Percentiles rank a stretch among this genome's conserved stretches.
Conservation (phyloP, 208 protist genomes). For the Wallacemonas sp. region DNA sequence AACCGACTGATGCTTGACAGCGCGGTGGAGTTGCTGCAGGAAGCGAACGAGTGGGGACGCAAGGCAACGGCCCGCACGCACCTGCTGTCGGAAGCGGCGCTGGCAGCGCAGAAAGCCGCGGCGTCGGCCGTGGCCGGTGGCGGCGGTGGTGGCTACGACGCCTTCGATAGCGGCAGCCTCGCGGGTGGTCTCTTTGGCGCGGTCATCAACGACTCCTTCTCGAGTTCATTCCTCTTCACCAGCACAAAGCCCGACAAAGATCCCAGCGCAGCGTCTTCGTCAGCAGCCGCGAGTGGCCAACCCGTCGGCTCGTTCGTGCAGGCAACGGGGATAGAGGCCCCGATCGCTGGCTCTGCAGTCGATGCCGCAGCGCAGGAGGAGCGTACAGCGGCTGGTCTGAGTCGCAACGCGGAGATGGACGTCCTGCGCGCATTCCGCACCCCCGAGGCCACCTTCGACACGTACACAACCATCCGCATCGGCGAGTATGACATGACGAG, state of each 20-base stretch:
- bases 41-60: conserved; percentile 58
- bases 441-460: conserved; percentile 45
- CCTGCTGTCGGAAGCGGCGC: background rate
- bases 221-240: conserved; percentile 10
- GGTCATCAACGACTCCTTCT: conserved; percentile 16
- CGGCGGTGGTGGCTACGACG: conserved; percentile 1
- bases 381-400: background rate
- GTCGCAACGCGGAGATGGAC: conserved; percentile 21
- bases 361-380: background rate
- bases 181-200: conserved; percentile 4
- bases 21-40: conserved; percentile 43
- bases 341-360: background rate
- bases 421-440: conserved; percentile 70
- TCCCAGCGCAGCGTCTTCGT: background rate
- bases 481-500: conserved; percentile 55
- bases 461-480: conserved; percentile 63
- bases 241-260: too few species aligned
- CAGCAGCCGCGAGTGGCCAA: too few species aligned
- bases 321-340: background rate
- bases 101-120: background rate
- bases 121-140: conserved; percentile 1
- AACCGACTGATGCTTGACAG: conserved; percentile 48
- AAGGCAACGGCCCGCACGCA: conserved; percentile 32
- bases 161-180: conserved; percentile 8
- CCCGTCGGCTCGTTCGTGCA: too few species aligned